phyloP scores from a whole-genome alignment of 148 eudicot species.

The Polygonum aviculare region DNA sequence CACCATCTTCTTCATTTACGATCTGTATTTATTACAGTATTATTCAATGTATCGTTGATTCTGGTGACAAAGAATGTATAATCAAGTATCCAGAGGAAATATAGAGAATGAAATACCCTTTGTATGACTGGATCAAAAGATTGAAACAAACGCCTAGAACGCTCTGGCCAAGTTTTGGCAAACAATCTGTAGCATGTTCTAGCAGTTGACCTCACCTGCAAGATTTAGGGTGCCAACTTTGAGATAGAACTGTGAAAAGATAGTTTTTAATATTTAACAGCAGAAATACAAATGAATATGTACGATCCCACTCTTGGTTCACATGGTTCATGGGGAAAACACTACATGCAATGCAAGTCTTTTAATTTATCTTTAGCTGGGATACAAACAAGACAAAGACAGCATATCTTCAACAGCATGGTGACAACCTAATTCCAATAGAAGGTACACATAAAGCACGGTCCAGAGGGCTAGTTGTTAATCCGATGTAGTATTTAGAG shows the following conservation, averaged over 20 bases:
- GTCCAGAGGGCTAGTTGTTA: not conserved
- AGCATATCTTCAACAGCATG: not conserved
- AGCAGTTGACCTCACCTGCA: conserved; percentile 90
- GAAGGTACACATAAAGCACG: not conserved
- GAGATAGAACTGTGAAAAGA: not conserved
- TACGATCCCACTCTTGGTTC: not conserved
- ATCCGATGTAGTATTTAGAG: not conserved
- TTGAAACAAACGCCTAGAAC: conserved; percentile 70
- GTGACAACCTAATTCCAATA: not conserved
- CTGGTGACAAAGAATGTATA: not conserved
- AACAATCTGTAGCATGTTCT: conserved; percentile 95
- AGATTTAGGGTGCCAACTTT: not conserved
- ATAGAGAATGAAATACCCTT: conserved; percentile 42
- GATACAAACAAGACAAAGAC: not conserved
- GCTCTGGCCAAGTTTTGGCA: conserved; percentile 99
- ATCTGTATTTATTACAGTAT: conserved; percentile 28
- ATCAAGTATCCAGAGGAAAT: not conserved
- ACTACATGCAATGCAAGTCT: not conserved
- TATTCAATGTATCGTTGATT: not conserved
- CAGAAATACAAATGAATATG: not conserved
- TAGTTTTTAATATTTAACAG: not conserved
- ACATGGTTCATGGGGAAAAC: not conserved
- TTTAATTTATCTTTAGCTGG: not conserved
- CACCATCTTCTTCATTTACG: conserved; percentile 88
- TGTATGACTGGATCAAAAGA: conserved; percentile 94